phyloP scores from a whole-genome alignment of 2,329 filamentous ascomycete genomes.

The Davidsoniella neocaledoniae region DNA sequence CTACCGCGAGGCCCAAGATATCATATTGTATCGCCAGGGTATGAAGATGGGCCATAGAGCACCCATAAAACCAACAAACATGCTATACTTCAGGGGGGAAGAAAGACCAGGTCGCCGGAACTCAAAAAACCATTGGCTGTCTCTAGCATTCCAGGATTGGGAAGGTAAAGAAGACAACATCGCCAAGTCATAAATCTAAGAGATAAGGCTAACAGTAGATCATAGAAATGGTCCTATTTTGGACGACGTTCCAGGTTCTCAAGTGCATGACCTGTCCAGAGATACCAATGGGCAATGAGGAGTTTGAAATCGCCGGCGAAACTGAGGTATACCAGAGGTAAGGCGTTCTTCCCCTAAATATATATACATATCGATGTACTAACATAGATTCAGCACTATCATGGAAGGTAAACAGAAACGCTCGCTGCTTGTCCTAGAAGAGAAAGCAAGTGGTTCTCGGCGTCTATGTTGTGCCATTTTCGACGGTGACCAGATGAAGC shows the following conservation, averaged over 20 bases:
- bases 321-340: slow-evolving; percentile 39
- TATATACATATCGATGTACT: background rate
- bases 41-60: too few relatives aligned
- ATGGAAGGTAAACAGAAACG: slow-evolving; percentile 37
- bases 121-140: background rate
- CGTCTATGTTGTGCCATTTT: slow-evolving; percentile 39
- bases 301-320: slow-evolving; percentile 22
- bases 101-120: too few relatives aligned
- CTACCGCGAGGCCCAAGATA: too few relatives aligned
- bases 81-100: too few relatives aligned
- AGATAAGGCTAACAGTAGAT: background rate
- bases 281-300: slow-evolving; percentile 21
- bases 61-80: too few relatives aligned
- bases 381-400: slow-evolving; percentile 28
- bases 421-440: slow-evolving; percentile 36
- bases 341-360: background rate
- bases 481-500: background rate
- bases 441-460: slow-evolving; percentile 28
- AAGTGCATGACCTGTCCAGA: slow-evolving; percentile 23
- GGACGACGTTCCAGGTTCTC: slow-evolving; percentile 27
- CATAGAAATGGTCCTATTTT: slow-evolving; percentile 3
- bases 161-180: background rate
- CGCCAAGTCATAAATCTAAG: background rate
- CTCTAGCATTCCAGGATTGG: background rate
- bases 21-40: too few relatives aligned